phyloP scores from a whole-genome alignment of 306 rosid species.

The Hippophae gyantsensis region DNA sequence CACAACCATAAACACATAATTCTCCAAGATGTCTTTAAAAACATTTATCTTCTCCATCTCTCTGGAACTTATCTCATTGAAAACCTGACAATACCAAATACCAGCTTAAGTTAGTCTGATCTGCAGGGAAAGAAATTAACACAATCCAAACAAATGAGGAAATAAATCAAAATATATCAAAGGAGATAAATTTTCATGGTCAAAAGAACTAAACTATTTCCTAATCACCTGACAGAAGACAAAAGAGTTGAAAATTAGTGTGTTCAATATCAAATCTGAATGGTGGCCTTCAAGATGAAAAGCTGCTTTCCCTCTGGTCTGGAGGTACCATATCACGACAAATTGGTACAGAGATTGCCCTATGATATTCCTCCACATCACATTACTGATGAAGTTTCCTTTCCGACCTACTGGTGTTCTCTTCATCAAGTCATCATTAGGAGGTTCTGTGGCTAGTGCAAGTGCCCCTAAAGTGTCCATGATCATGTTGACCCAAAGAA shows the following conservation, averaged over 20 bases:
- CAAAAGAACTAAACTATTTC: too few species aligned
- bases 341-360: conserved; percentile 90
- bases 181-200: too few species aligned
- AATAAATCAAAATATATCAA: too few species aligned
- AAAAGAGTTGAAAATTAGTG: conserved; percentile 88
- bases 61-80: conserved; percentile 92
- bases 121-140: too few species aligned
- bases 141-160: too few species aligned
- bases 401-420: conserved; percentile 90
- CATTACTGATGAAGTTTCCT: conserved; percentile 88
- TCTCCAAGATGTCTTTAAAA: conserved; percentile 64
- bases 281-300: conserved; percentile 66
- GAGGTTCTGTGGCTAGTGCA: conserved; percentile 96
- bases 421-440: conserved; percentile 77
- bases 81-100: conserved; percentile 43
- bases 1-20: conserved; percentile 72
- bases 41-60: conserved; percentile 97
- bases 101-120: conserved; percentile 3
- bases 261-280: conserved; percentile 64
- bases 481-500: conserved; percentile 99
- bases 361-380: conserved; percentile 96
- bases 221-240: conserved; percentile 89
- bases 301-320: conserved; percentile 66
- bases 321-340: conserved; percentile 75
- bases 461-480: conserved; percentile 99